phyloP scores from a whole-genome alignment of 805 yeast species.

The Pichia ethanolica region DNA sequence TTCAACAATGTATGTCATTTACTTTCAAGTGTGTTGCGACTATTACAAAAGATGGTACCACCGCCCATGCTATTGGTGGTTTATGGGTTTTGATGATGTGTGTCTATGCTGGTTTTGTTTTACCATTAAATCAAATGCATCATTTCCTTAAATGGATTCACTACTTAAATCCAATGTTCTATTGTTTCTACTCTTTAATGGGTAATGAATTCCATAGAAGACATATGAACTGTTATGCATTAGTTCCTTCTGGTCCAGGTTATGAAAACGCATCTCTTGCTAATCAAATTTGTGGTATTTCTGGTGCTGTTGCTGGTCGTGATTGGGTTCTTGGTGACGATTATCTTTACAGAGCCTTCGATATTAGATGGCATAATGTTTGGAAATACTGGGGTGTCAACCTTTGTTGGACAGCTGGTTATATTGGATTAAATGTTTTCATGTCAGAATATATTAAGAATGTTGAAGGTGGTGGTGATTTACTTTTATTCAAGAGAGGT shows the following conservation, averaged over 20 bases:
- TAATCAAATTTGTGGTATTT: constrained; percentile 43
- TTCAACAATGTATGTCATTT: constrained; percentile 44
- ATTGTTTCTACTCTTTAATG: constrained; percentile 47
- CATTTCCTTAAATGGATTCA: constrained; percentile 58
- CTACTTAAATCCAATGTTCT: constrained; percentile 40
- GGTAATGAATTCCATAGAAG: constrained; percentile 51
- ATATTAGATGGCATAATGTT: constrained; percentile 48
- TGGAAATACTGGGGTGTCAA: constrained; percentile 74
- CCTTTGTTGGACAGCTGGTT: constrained; percentile 35
- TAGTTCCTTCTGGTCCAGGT: constrained; percentile 44
- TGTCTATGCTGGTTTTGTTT: constrained; percentile 58
- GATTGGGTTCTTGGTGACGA: constrained; percentile 43
- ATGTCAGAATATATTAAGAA: constrained; percentile 26
- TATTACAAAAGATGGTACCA: constrained; percentile 41
- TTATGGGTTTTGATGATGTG: constrained; percentile 41
- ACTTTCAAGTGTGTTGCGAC: constrained; percentile 48
- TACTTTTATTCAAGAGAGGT: constrained; percentile 25
- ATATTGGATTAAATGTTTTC: constrained; percentile 25
- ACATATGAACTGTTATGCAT: constrained; percentile 40
- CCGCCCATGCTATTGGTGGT: constrained; percentile 59
- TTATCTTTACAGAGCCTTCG: constrained; percentile 38
- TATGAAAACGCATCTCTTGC: constrained; percentile 35
- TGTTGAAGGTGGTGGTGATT: constrained; percentile 25
- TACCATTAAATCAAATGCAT: constrained; percentile 50
- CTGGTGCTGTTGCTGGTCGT: constrained; percentile 38